phyloP scores from a whole-genome alignment of 768 basidiomycete genomes.

The Kwoniella sp. region DNA sequence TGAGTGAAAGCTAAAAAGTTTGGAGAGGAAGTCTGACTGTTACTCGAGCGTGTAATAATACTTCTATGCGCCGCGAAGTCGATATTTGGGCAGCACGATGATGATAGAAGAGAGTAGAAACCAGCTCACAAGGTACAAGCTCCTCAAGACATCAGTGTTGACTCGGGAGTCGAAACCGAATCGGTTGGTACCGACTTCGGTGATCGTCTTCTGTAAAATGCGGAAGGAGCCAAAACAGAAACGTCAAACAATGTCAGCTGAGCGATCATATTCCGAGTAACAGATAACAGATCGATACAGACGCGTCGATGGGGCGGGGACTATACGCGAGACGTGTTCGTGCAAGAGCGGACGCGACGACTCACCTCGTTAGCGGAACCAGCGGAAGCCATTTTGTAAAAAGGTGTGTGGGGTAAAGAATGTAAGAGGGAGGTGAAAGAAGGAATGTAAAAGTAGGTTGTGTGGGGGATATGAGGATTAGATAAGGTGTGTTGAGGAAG shows the following conservation, averaged over 20 bases:
- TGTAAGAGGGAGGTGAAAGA: background rate
- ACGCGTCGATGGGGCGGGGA: too few species aligned
- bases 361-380: background rate
- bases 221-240: too few species aligned
- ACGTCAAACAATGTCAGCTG: too few species aligned
- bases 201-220: conserved; percentile 26
- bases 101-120: background rate
- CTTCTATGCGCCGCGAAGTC: too few species aligned
- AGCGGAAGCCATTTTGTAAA: conserved; percentile 13
- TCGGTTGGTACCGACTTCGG: conserved; percentile 73
- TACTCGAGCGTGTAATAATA: too few species aligned
- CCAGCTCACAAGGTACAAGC: conserved; percentile 69
- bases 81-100: too few species aligned
- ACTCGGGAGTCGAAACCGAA: conserved; percentile 92
- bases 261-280: too few species aligned
- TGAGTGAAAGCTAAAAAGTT: background rate
- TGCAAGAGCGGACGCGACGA: background rate
- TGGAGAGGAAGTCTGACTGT: too few species aligned
- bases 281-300: too few species aligned
- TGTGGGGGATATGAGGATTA: background rate
- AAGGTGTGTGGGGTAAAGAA: conserved; percentile 8
- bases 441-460: background rate
- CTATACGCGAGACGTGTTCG: too few species aligned
- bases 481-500: background rate
- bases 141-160: conserved; percentile 73